Conservation (phyloP, 2,329 filamentous ascomycete species). For the Neocucurbitaria cava region DNA sequence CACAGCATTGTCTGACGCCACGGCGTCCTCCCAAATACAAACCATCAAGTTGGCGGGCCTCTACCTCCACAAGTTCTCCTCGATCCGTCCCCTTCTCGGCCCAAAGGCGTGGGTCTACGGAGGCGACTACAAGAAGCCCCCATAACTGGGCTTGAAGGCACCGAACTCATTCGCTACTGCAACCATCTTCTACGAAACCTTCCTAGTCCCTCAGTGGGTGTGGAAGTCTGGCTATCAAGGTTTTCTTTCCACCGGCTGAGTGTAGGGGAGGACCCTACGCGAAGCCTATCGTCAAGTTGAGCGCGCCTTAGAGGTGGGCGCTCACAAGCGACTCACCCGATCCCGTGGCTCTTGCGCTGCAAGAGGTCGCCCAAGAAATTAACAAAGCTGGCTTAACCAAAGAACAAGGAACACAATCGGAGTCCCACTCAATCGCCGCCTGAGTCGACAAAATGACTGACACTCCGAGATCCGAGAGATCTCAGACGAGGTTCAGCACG, state of each 20-base stretch:
- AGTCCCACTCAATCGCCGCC: constrained; percentile 32
- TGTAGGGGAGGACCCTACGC: constrained; percentile 57
- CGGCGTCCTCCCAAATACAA: constrained; percentile 51
- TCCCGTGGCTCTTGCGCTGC: constrained; percentile 40
- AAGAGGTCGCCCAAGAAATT: constrained; percentile 23
- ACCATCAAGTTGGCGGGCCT: constrained; percentile 95
- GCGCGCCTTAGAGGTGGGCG: constrained; percentile 59
- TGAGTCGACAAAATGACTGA: constrained; percentile 56
- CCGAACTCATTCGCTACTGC: constrained; percentile 21
- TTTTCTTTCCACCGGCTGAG: constrained; percentile 46
- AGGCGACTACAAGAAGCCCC: constrained; percentile 91
- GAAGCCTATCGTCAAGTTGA: constrained; percentile 60
- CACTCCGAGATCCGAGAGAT: constrained; percentile 70
- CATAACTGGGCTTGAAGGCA: constrained; percentile 73
- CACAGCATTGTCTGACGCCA: constrained; percentile 40
- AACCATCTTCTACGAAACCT: constrained; percentile 22
- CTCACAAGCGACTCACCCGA: constrained; percentile 60
- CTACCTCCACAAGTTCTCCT: constrained; percentile 73
- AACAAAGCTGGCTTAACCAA: constrained; percentile 14
- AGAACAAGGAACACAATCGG: constrained; percentile 15
- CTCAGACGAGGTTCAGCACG: constrained; percentile 72
- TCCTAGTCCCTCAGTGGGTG: constrained; percentile 30
- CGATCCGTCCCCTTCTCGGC: constrained; percentile 88
- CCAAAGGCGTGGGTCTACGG: constrained; percentile 94
- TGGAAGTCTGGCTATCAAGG: constrained; percentile 36